Evolutionary conservation across 2,329 filamentous ascomycete species (phyloP).

Genomic region (Exophiala dermatitidis): DNA sequence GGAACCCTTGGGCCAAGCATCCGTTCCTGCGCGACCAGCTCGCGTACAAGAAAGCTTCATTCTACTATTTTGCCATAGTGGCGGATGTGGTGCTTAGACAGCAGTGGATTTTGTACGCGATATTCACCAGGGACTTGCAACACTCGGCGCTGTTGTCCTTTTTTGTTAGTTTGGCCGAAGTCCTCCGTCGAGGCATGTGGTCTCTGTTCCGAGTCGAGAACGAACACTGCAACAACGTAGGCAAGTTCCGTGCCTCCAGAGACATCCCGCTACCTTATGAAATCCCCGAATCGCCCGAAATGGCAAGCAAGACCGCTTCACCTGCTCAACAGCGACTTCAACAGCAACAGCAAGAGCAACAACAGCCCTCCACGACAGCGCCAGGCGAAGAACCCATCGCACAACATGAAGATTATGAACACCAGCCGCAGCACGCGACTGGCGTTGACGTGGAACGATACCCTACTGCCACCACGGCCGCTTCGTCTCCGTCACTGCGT

Average conservation of each 20-base stretch:
- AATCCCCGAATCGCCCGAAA: slow-evolving; percentile 9
- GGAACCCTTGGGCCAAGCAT: slow-evolving; percentile 65
- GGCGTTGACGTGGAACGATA: slow-evolving; percentile 25
- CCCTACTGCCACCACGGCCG: slow-evolving; percentile 1
- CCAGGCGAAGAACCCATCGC: slow-evolving; percentile 3
- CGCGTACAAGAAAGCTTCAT: slow-evolving; percentile 69
- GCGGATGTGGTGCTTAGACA: slow-evolving; percentile 81
- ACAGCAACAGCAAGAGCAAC: background rate
- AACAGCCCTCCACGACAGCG: background rate
- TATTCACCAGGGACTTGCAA: slow-evolving; percentile 70
- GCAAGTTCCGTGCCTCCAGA: slow-evolving; percentile 78
- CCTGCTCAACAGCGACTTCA: slow-evolving; percentile 4
- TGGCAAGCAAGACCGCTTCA: slow-evolving; percentile 10
- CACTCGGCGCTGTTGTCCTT: slow-evolving; percentile 81
- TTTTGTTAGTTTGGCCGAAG: slow-evolving; percentile 67
- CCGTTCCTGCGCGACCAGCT: slow-evolving; percentile 67
- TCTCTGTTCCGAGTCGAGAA: slow-evolving; percentile 91
- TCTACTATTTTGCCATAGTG: slow-evolving; percentile 80
- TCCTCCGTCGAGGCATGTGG: slow-evolving; percentile 83
- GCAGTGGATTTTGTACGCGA: slow-evolving; percentile 88
- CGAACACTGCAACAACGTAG: slow-evolving; percentile 90
- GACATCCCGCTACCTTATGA: slow-evolving; percentile 79
- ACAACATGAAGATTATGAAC: too few relatives aligned
- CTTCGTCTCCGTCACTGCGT: slow-evolving; percentile 10
- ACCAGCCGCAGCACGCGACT: slow-evolving; percentile 13